These are phyloP conservation scores for Carpinus viminea DNA, from an alignment of 306 rosid species.

Conservation along the genomic window DNA sequence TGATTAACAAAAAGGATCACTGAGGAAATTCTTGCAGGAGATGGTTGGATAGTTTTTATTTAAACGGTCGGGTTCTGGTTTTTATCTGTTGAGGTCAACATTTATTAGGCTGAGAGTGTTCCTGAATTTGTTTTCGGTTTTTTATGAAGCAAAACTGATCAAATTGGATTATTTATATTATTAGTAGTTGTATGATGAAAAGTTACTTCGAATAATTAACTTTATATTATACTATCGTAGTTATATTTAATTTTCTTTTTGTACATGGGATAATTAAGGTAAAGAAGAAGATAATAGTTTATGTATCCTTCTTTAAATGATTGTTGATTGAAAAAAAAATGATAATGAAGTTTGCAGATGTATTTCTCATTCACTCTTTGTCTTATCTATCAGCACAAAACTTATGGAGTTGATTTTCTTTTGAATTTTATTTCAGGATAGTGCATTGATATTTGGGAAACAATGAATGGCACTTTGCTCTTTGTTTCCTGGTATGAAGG, in stretches of 20 bases:
- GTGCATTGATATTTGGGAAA: constrained; percentile 21
- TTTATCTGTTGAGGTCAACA: background rate
- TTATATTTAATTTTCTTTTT: background rate
- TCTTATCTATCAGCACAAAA: constrained; percentile 15
- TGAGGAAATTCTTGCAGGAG: background rate
- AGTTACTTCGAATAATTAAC: background rate
- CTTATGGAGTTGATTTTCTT: constrained; percentile 19
- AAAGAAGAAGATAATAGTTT: background rate
- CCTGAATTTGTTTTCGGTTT: background rate
- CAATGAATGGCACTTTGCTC: constrained; percentile 1
- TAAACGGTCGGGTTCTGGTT: constrained; percentile 15
- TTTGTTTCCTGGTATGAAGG: constrained; percentile 4
- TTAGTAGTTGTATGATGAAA: background rate
- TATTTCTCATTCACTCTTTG: constrained; percentile 5
- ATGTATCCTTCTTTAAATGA: constrained; percentile 1
- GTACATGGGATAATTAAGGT: background rate
- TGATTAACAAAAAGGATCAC: background rate
- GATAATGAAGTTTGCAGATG: constrained; percentile 12
- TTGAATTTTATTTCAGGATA: constrained; percentile 30
- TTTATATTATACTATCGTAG: background rate
- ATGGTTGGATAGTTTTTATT: constrained; percentile 6
- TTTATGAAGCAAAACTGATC: background rate
- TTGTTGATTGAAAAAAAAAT: background rate
- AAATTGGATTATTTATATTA: background rate
- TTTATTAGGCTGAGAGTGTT: background rate